Percentiles rank a stretch among this genome's conserved stretches.
Evolutionary conservation across 805 yeast species (phyloP).

Genomic region (Vanderwaltozyma yarrowii): DNA sequence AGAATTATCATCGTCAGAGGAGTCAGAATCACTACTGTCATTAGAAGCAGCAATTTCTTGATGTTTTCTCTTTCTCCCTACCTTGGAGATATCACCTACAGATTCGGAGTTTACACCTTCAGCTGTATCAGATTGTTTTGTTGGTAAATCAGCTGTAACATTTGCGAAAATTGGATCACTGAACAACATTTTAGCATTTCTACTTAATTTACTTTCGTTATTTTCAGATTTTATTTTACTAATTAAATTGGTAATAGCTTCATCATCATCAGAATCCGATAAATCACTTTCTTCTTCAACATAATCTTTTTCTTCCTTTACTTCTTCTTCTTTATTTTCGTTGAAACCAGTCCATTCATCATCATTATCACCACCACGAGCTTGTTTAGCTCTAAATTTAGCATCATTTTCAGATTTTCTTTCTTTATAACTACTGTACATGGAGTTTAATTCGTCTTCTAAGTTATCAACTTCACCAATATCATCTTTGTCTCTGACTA

Average conservation of each 20-base stretch:
- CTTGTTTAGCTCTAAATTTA: constrained; percentile 54
- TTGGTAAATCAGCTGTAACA: constrained; percentile 32
- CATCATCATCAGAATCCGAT: constrained; percentile 61
- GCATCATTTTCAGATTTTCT: constrained; percentile 60
- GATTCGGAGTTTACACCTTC: constrained; percentile 11
- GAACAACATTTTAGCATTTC: constrained; percentile 37
- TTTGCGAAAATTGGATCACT: constrained; percentile 45
- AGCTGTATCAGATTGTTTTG: constrained; percentile 4
- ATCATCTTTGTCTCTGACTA: constrained; percentile 28
- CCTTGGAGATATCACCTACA: constrained; percentile 12
- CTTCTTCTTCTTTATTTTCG: constrained; percentile 32
- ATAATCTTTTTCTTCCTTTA: constrained; percentile 36
- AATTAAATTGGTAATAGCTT: constrained; percentile 50
- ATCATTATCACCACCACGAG: constrained; percentile 68
- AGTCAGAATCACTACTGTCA: constrained; percentile 8
- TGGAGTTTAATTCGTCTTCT: constrained; percentile 71
- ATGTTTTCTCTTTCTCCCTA: constrained; percentile 10
- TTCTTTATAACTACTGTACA: constrained; percentile 67
- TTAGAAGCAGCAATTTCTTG: constrained; percentile 11
- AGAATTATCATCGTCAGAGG: constrained; percentile 17
- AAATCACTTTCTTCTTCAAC: constrained; percentile 35
- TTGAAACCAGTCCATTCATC: constrained; percentile 71
- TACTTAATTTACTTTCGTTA: constrained; percentile 29
- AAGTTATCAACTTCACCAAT: constrained; percentile 49
- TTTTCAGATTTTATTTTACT: constrained; percentile 45